Evolutionary conservation across 2,329 filamentous ascomycete species (phyloP).

Genomic region (Botrytis byssoidea): DNA sequence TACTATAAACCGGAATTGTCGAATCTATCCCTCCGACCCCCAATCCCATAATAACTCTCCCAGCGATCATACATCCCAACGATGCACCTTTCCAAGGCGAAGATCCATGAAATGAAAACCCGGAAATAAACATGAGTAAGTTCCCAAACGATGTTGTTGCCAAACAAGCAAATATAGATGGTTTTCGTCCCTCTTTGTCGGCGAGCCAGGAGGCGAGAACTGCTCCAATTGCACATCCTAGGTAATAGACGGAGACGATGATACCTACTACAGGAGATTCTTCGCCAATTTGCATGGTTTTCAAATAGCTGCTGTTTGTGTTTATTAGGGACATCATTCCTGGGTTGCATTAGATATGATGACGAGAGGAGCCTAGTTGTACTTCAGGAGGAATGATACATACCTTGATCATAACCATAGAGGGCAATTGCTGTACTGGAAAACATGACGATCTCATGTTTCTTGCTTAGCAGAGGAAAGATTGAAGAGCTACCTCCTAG

Average conservation of each 20-base stretch:
- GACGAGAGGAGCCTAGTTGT: background rate
- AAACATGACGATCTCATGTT: constrained; percentile 42
- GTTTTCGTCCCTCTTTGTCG: constrained; percentile 54
- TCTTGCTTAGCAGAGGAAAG: constrained; percentile 38
- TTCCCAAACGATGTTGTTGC: constrained; percentile 55
- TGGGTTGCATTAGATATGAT: background rate
- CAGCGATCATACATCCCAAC: constrained; percentile 40
- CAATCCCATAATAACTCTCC: constrained; percentile 51
- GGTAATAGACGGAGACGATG: constrained; percentile 61
- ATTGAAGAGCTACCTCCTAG: constrained; percentile 28
- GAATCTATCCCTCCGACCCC: constrained; percentile 60
- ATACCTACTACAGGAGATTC: constrained; percentile 22
- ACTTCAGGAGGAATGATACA: background rate
- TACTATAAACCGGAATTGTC: constrained; percentile 59
- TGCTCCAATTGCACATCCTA: constrained; percentile 58
- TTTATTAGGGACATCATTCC: constrained; percentile 73
- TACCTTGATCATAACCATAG: constrained; percentile 84
- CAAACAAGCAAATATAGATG: constrained; percentile 54
- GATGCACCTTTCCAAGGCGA: constrained; percentile 50
- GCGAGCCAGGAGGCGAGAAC: constrained; percentile 56
- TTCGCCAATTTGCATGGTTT: constrained; percentile 53
- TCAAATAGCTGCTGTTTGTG: constrained; percentile 53
- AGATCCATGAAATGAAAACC: constrained; percentile 45
- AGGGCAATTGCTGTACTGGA: constrained; percentile 49
- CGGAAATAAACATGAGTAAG: constrained; percentile 58